Base-by-base conservation (phyloP, 116 monocot species). In the Papilionanthe hybrid region DNA sequence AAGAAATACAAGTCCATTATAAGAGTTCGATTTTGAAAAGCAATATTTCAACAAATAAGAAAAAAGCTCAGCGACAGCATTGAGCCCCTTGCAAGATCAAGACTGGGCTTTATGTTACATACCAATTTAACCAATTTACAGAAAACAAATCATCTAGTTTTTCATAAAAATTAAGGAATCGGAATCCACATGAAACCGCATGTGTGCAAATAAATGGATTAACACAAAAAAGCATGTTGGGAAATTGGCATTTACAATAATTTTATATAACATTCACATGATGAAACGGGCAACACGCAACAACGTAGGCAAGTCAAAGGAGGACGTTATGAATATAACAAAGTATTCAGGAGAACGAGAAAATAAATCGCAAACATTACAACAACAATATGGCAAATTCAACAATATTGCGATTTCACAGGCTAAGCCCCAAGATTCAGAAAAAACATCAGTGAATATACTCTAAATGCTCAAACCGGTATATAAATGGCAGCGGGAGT, bases 1-100 rank as follows among this genome's bases (percentile, higher is more conserved):
- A 67, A 67, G 19, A 76, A 67, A 29, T 42, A 66, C 63, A 60
- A 75, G 29, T 12, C 27, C 65, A 63, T 75, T 27, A 75, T 47
- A 20, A 72, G 18, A 76, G 53, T n/a, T 45, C 27, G 11, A 9
- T 66, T 66, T 66, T 66, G 65, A 9, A 66, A 20, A 23, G n/a
- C 66, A 66, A 28, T 28, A 1, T 66, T 66, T 66, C 66, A 66
- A 66, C 9, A 66, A 23, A 6, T 66, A 32, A 32, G 66, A 65
- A 25, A n/a, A 66, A 27, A 66, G 22, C 66, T 66, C 28, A 9
- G 27, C 17, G 15, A 37, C 37, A 37, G 37, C 37, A 37, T 19
- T 72, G 41, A 72, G 32, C 30, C 69, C 27, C 28, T 41, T 4
- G 15, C 42, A 13, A 72, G 32, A 8, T 42, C 5, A 72, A 72